Evolutionary conservation across 2,329 filamentous ascomycete genomes (phyloP).

Genomic region (Arthrobotrys megalospora): DNA sequence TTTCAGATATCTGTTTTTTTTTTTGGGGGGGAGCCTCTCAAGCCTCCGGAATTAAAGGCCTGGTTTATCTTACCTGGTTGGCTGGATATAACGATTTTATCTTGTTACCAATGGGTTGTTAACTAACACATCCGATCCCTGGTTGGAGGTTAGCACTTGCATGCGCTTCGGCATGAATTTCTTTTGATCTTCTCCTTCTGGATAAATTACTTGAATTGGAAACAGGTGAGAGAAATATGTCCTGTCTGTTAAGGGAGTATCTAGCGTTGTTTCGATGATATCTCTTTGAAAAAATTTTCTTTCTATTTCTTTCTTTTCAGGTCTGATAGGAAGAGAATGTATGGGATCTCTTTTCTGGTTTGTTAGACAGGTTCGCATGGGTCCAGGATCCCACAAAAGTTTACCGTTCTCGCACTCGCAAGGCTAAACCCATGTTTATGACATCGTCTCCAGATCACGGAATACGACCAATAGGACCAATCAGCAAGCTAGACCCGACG

Average conservation of each 20-base stretch:
- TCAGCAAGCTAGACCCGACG: constrained; percentile 12
- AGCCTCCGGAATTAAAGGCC: constrained; percentile 19
- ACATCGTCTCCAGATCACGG: constrained; percentile 26
- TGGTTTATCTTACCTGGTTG: background rate
- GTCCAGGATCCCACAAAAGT: too few relatives aligned
- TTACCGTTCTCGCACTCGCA: constrained; percentile 5
- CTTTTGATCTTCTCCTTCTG: constrained; percentile 8
- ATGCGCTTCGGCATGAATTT: background rate
- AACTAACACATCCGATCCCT: background rate
- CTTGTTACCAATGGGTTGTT: background rate
- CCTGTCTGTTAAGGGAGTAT: constrained; percentile 26
- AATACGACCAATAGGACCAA: constrained; percentile 8
- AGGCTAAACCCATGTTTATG: constrained; percentile 37
- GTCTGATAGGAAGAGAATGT: background rate
- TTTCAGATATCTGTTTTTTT: constrained; percentile 1
- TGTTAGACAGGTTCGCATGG: background rate
- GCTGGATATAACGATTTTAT: constrained; percentile 10
- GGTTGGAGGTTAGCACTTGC: background rate
- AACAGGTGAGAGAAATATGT: constrained; percentile 38
- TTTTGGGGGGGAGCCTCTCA: background rate
- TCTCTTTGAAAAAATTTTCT: constrained; percentile 6
- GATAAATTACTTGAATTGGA: constrained; percentile 40
- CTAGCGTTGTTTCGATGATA: constrained; percentile 22
- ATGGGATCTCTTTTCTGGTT: background rate
- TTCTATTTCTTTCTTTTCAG: background rate